Percentiles rank a stretch among this genome's conserved stretches.
Conservation (phyloP, 2,329 filamentous ascomycete species). For the Claviceps spartinae region DNA sequence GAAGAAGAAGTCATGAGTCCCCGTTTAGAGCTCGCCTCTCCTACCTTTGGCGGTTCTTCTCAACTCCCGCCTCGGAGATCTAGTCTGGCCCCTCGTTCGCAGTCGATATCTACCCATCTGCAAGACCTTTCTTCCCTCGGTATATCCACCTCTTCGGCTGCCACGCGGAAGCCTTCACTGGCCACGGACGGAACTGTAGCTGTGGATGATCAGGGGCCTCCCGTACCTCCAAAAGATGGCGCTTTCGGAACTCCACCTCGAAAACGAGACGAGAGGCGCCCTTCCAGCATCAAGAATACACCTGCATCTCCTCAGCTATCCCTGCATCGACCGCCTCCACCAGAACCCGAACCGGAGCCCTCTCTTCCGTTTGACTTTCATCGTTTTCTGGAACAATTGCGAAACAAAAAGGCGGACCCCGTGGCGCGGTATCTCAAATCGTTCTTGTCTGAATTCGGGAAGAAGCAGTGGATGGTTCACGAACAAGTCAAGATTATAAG, state of each 20-base stretch:
- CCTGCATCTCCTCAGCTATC: conserved; percentile 35
- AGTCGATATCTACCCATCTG: conserved; percentile 33
- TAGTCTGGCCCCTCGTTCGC: conserved; percentile 62
- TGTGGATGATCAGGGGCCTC: conserved; percentile 36
- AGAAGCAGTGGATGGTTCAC: conserved; percentile 98
- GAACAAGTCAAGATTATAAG: conserved; percentile 98
- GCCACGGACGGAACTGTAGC: conserved; percentile 22
- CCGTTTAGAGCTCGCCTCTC: conserved; percentile 67
- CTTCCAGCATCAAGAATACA: conserved; percentile 12
- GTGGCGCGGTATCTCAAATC: conserved; percentile 92
- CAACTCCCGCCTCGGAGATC: conserved; percentile 74
- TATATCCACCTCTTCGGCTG: conserved; percentile 26
- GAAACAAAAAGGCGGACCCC: conserved; percentile 94
- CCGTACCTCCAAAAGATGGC: conserved; percentile 47
- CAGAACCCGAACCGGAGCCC: conserved; percentile 66
- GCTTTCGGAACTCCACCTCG: conserved; percentile 25
- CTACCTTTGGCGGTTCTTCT: conserved; percentile 51
- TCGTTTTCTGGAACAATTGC: conserved; percentile 85
- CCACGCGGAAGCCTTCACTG: conserved; percentile 21
- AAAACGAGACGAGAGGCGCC: conserved; percentile 23
- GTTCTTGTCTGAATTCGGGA: conserved; percentile 86
- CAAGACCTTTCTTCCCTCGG: conserved; percentile 32
- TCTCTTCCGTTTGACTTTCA: conserved; percentile 92
- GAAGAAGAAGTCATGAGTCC: conserved; percentile 88
- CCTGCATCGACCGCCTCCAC: conserved; percentile 51